A percentile compares a stretch with the other conserved stretches of the same genome.
Conservation (phyloP, 306 rosid genomes). For the Glycine soja region DNA sequence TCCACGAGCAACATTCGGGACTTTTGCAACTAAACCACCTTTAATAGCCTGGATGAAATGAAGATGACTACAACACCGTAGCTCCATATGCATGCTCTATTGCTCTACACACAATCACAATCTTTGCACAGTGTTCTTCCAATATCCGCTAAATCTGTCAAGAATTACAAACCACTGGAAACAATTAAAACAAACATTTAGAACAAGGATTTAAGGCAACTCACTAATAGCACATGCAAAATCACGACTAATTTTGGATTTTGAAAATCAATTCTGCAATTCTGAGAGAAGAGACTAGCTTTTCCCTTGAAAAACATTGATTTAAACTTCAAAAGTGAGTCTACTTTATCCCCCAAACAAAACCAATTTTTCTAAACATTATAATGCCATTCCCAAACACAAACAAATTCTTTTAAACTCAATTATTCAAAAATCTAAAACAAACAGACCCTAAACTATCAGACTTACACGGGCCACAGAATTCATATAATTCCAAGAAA, state of each 20-base stretch:
- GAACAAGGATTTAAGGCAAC: constrained; percentile 13
- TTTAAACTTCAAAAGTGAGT: not conserved
- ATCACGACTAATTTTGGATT: not conserved
- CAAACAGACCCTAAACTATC: not conserved
- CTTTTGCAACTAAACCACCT: constrained; percentile 61
- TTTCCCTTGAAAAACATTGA: not conserved
- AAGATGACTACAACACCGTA: constrained; percentile 58
- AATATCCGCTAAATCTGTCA: not conserved
- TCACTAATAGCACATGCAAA: not conserved
- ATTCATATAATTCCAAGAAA: not conserved
- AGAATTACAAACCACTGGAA: constrained; percentile 39
- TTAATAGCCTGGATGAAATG: constrained; percentile 66
- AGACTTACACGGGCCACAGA: not conserved
- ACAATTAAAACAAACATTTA: constrained; percentile 29
- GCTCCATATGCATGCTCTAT: constrained; percentile 60
- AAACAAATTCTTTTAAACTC: not conserved
- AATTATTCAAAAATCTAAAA: not conserved
- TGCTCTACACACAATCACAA: constrained; percentile 20
- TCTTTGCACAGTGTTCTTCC: constrained; percentile 41
- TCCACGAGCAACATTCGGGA: constrained; percentile 60
- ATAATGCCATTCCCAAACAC: not conserved
- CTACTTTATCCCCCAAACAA: not conserved
- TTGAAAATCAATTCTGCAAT: not conserved
- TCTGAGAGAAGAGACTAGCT: not conserved
- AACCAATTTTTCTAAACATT: not conserved